Evolutionary conservation across 768 basidiomycete species (phyloP).

Genomic region (Punctularia strigosozonata): DNA sequence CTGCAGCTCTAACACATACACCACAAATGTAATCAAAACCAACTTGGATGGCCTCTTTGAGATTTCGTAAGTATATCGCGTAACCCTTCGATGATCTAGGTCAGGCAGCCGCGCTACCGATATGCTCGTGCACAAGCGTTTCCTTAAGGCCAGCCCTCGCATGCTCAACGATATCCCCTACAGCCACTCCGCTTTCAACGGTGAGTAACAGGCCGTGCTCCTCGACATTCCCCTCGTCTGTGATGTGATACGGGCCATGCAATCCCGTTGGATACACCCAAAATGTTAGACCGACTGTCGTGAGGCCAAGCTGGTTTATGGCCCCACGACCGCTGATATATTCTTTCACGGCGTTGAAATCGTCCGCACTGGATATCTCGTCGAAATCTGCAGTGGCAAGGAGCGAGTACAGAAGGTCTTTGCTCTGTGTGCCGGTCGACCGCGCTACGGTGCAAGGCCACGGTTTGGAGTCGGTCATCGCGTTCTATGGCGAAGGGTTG

Average conservation of each 20-base stretch:
- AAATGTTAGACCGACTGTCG: conserved; percentile 2
- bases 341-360: conserved; percentile 2
- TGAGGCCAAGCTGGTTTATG: not conserved
- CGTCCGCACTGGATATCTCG: conserved; percentile 7
- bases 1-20: too few species aligned
- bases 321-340: not conserved
- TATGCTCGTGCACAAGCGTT: conserved; percentile 2
- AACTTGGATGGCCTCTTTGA: too few species aligned
- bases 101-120: conserved; percentile 1
- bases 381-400: too few species aligned
- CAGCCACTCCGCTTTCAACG: conserved; percentile 4
- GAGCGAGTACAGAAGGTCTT: too few species aligned
- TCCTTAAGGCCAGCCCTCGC: conserved; percentile 1
- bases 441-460: too few species aligned
- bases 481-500: too few species aligned
- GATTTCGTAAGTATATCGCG: too few species aligned
- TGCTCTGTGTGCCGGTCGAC: too few species aligned
- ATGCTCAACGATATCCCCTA: not conserved
- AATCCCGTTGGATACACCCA: conserved; percentile 8
- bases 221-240: conserved; percentile 5
- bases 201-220: conserved; percentile 8
- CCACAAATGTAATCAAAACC: too few species aligned
- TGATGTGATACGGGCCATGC: conserved; percentile 6
- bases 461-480: too few species aligned
- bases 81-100: too few species aligned